phyloP scores from a whole-genome alignment of 106 monocot genomes.

The Hemerocallis citrina region DNA sequence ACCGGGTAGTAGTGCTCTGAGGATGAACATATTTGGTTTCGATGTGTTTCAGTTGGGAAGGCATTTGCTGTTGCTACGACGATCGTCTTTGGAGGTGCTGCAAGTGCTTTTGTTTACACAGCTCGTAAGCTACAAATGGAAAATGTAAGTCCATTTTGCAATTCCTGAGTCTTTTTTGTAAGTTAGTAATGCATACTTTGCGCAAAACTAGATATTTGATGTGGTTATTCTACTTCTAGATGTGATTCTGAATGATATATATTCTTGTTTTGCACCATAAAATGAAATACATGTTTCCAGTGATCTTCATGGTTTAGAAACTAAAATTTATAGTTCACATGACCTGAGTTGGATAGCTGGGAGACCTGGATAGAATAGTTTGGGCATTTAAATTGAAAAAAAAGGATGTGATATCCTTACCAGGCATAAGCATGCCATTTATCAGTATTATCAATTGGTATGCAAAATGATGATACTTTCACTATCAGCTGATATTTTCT shows the following conservation, averaged over 20 bases:
- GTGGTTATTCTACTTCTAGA: background rate
- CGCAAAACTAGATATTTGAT: background rate
- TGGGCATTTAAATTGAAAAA: no score
- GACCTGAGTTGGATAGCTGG: background rate
- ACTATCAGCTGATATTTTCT: no score
- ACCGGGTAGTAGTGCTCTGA: no score
- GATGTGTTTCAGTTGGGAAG: slow-evolving; percentile 36
- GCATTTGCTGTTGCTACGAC: slow-evolving; percentile 56
- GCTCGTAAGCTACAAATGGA: slow-evolving; percentile 43
- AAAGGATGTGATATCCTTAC: no score
- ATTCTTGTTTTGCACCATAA: no score
- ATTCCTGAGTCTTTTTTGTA: no score
- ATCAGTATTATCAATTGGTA: no score
- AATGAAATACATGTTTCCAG: background rate
- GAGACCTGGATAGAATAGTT: no score
- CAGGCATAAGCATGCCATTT: no score
- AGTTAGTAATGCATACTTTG: background rate
- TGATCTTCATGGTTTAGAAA: background rate
- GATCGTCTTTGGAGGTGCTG: slow-evolving; percentile 61
- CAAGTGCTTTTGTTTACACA: slow-evolving; percentile 20
- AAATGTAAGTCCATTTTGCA: slow-evolving; percentile 55
- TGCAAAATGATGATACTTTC: no score
- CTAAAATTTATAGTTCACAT: background rate
- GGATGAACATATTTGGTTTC: background rate
- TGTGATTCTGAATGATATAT: no score